Conservation (phyloP, 805 yeast genomes). For the Kluyveromyces siamensis region DNA sequence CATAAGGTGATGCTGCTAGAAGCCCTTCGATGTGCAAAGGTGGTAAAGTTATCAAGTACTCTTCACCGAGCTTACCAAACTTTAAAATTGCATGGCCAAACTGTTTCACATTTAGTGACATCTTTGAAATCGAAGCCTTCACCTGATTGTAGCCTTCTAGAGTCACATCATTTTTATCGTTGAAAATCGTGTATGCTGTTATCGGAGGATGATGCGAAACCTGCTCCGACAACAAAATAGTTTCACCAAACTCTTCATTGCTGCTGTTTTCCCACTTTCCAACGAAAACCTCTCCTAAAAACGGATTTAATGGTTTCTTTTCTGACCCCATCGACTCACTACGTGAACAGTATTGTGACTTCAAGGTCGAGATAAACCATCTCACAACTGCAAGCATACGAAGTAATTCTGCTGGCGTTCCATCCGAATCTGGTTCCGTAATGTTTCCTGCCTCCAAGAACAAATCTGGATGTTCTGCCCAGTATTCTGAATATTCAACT, state of each 20-base stretch:
- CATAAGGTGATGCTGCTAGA: slow-evolving; percentile 84
- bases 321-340: slow-evolving; percentile 90
- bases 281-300: slow-evolving; percentile 86
- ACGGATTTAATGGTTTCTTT: slow-evolving; percentile 95
- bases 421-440: slow-evolving; percentile 31
- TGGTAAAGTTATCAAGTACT: slow-evolving; percentile 79
- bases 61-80: slow-evolving; percentile 52
- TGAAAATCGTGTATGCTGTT: slow-evolving; percentile 81
- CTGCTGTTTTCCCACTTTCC: slow-evolving; percentile 72
- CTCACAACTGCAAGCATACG: slow-evolving; percentile 72
- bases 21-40: slow-evolving; percentile 93
- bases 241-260: slow-evolving; percentile 56
- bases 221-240: slow-evolving; percentile 78
- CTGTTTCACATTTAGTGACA: slow-evolving; percentile 81
- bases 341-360: slow-evolving; percentile 90
- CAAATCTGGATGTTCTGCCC: slow-evolving; percentile 89
- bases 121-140: slow-evolving; percentile 71
- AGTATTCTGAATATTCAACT: slow-evolving; percentile 86
- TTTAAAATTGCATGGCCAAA: slow-evolving; percentile 80
- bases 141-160: slow-evolving; percentile 88
- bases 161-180: slow-evolving; percentile 56
- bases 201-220: slow-evolving; percentile 97
- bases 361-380: slow-evolving; percentile 87
- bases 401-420: slow-evolving; percentile 35
- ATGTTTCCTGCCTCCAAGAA: slow-evolving; percentile 60